Conservation (phyloP, 257 asterid species). For the Echium plantagineum region DNA sequence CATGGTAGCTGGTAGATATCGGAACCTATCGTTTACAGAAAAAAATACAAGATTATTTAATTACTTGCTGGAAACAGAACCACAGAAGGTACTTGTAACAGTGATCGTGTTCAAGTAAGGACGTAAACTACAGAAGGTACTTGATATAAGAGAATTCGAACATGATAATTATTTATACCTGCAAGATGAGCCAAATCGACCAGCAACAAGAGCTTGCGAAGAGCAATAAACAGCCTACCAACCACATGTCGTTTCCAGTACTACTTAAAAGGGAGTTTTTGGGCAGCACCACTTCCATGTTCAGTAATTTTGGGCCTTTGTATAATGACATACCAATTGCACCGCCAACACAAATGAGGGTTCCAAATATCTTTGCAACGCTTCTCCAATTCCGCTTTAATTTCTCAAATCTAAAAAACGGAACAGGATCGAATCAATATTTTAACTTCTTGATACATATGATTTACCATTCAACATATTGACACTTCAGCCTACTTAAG, state of each 20-base stretch:
- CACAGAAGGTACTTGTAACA: too few species aligned
- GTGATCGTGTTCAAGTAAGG: too few species aligned
- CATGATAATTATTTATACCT: constrained; percentile 26
- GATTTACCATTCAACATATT: not conserved
- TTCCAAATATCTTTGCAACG: constrained; percentile 38
- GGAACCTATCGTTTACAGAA: constrained; percentile 18
- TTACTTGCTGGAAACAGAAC: too few species aligned
- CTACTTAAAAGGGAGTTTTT: constrained; percentile 16
- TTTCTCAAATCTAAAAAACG: constrained; percentile 37
- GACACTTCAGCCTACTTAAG: not conserved
- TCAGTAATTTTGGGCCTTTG: constrained; percentile 64
- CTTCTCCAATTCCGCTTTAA: constrained; percentile 39
- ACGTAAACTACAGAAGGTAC: too few species aligned
- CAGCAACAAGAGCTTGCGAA: constrained; percentile 45
- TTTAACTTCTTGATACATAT: not conserved
- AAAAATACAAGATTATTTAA: too few species aligned
- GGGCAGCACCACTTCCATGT: constrained; percentile 25
- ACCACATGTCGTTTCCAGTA: constrained; percentile 33
- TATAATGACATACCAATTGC: constrained; percentile 52
- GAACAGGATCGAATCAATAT: not conserved
- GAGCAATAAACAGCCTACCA: constrained; percentile 50
- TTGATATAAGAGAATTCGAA: too few species aligned
- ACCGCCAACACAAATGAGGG: constrained; percentile 46
- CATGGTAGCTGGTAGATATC: constrained; percentile 19
- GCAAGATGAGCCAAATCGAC: constrained; percentile 41